Base-by-base conservation (phyloP, 352 stramenopile genomes). In the Phytophthora multivora region DNA sequence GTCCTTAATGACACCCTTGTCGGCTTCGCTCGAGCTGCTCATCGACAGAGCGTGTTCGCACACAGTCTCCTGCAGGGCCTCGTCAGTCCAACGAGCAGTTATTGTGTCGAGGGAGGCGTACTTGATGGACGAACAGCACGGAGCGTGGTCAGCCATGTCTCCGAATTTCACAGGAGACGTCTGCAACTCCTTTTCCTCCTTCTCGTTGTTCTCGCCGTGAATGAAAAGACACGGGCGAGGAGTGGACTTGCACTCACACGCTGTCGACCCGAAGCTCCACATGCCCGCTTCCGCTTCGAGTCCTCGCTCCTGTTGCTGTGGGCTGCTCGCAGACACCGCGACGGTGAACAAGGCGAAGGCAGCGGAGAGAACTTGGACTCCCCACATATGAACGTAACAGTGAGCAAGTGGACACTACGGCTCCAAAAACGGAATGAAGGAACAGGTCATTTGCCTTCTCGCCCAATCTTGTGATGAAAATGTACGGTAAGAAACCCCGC, bases 221-320 rank as follows among this genome's bases (percentile, higher is more conserved):
- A 81, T 76, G 53, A 84, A 81, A 2, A 84, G 38, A 26, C 75
- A 84, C 13, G 76, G 67, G 4, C 72, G 72, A 55, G 43, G 62
- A 8, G 51, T 71, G 5, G 63, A 72, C 25, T 66, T 69, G 48
- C 72, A 80, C 40, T 68, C 35, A 18, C 72, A 80, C 19, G 26
- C 31, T 1, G 52, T 55, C 0, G 57, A 69, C 8, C 53, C 49
- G 25, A 73, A 73, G 40, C 41, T 33, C 56, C 56, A 78, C 53
- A 59, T 54, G 9, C 40, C 53, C 10, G 33, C 49, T 43, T 75
- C 40, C 16, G 56, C 46, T 28, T 53, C 26, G n/a, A 72, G 67
- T 6, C 30, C 43, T 3, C 55, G 64, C 5, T 42, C 42, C 4
- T 53, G 21, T 12, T 59, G 33, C 15, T 51, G 21, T 36, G 40